These are phyloP conservation scores for Labyrinthula sp. DNA, from an alignment of 352 stramenopile genomes.

Conservation along the genomic window DNA sequence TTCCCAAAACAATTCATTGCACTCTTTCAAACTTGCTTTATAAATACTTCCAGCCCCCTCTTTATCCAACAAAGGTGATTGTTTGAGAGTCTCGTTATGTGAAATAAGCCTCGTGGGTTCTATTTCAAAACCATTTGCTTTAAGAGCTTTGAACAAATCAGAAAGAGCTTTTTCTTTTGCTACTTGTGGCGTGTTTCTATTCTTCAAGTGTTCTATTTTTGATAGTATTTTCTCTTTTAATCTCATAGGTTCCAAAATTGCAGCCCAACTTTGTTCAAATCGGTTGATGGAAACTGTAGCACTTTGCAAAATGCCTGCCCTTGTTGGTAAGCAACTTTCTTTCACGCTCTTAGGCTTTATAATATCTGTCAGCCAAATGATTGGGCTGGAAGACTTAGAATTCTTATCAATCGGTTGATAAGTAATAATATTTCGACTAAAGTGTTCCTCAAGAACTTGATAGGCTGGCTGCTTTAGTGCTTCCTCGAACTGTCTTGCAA, in stretches of 20 bases:
- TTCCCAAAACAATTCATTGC: no score
- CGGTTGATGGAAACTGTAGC: not conserved
- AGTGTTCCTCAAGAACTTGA: constrained; percentile 49
- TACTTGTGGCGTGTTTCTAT: constrained; percentile 59
- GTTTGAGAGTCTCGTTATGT: no score
- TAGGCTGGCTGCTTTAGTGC: constrained; percentile 44
- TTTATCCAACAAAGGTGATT: no score
- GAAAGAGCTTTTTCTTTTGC: constrained; percentile 89
- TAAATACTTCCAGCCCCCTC: no score
- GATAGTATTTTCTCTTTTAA: constrained; percentile 79
- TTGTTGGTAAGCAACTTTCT: no score
- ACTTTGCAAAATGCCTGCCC: no score
- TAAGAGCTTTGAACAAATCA: constrained; percentile 69
- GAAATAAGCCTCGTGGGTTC: no score
- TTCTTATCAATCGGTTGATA: not conserved
- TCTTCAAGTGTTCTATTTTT: constrained; percentile 60
- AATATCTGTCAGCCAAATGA: constrained; percentile 24
- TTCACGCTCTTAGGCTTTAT: constrained; percentile 20
- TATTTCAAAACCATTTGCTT: constrained; percentile 56
- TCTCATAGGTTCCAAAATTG: constrained; percentile 42
- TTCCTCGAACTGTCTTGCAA: constrained; percentile 67
- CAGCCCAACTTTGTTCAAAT: constrained; percentile 15
- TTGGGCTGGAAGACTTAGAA: constrained; percentile 8
- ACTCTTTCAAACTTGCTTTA: no score
- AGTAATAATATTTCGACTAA: constrained; percentile 13